phyloP scores from a whole-genome alignment of 805 yeast genomes.

The Pichia insulana region DNA sequence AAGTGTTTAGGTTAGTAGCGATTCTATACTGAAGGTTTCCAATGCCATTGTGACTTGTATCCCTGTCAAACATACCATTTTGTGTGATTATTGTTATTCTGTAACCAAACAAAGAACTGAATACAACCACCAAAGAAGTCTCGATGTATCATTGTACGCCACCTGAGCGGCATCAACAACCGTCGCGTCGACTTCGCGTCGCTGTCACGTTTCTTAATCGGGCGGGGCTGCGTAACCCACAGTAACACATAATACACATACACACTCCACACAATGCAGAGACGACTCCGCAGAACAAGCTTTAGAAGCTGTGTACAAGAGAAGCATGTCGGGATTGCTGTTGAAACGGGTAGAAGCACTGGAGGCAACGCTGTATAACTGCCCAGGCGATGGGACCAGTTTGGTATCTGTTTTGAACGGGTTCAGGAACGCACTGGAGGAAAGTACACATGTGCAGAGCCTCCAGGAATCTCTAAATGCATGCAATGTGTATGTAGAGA shows the following conservation, averaged over 20 bases:
- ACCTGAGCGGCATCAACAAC: too few species aligned
- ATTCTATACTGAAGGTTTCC: too few species aligned
- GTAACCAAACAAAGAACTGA: background rate
- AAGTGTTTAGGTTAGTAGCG: conserved; percentile 1
- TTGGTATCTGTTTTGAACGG: background rate
- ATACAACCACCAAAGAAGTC: too few species aligned
- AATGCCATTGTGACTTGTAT: background rate
- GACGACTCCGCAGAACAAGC: background rate
- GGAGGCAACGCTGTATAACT: background rate
- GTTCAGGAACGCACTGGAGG: background rate
- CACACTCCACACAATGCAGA: background rate
- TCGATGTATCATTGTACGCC: background rate
- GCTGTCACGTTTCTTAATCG: too few species aligned
- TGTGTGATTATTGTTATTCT: background rate
- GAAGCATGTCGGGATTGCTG: background rate
- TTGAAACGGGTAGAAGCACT: background rate
- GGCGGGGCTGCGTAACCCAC: background rate
- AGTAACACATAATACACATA: background rate
- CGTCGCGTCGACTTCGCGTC: too few species aligned
- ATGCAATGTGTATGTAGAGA: background rate
- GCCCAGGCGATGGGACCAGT: background rate
- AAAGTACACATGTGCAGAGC: background rate
- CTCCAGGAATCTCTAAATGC: background rate
- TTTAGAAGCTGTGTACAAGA: too few species aligned
- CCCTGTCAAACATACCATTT: background rate